phyloP scores from a whole-genome alignment of 805 yeast genomes.

The Torulaspora franciscae region DNA sequence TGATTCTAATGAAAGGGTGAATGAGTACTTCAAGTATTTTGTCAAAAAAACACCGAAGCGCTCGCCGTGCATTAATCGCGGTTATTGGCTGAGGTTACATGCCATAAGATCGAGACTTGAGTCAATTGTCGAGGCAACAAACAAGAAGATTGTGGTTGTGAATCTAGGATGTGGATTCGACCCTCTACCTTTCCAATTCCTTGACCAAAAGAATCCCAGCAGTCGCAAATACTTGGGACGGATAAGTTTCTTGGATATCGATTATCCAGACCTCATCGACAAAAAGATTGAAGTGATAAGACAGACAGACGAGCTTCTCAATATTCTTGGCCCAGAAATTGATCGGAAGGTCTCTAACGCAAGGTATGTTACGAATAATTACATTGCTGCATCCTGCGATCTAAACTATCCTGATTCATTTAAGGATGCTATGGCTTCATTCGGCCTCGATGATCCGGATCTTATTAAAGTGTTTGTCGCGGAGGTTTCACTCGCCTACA shows the following conservation, averaged over 20 bases:
- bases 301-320: slow-evolving; percentile 42
- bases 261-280: slow-evolving; percentile 62
- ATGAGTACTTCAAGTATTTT: slow-evolving; percentile 58
- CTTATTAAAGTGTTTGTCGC: slow-evolving; percentile 60
- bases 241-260: slow-evolving; percentile 61
- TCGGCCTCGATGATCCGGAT: slow-evolving; percentile 22
- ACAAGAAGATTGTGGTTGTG: slow-evolving; percentile 42
- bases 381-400: slow-evolving; percentile 56
- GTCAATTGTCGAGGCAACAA: slow-evolving; percentile 40
- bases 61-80: slow-evolving; percentile 76
- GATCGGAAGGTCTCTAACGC: slow-evolving; percentile 1
- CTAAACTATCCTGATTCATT: slow-evolving; percentile 46
- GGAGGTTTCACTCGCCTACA: slow-evolving; percentile 78
- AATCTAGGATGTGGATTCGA: slow-evolving; percentile 80
- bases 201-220: slow-evolving; percentile 34
- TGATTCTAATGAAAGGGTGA: slow-evolving; percentile 24
- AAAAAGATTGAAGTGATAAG: slow-evolving; percentile 52
- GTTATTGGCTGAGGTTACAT: slow-evolving; percentile 77
- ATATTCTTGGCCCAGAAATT: slow-evolving; percentile 40
- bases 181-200: slow-evolving; percentile 52
- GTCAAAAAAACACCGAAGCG: slow-evolving; percentile 56
- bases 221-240: slow-evolving; percentile 31
- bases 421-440: slow-evolving; percentile 15
- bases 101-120: slow-evolving; percentile 53
- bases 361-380: slow-evolving; percentile 18